These are phyloP conservation scores for Jacaranda mimosifolia DNA, from an alignment of 257 asterid genomes.

Conservation along the genomic window DNA sequence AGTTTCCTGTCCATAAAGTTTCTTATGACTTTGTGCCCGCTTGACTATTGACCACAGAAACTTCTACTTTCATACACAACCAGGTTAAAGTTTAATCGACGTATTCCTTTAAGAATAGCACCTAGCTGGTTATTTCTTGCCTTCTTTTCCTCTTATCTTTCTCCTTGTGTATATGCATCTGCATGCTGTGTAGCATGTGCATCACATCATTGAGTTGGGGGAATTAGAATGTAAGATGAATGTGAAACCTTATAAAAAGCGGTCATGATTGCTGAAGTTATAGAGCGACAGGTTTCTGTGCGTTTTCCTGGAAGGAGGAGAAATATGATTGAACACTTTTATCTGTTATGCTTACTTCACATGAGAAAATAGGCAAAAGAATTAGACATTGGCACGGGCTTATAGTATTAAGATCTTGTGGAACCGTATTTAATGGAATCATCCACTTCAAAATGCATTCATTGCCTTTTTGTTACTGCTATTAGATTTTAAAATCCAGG, in stretches of 20 bases:
- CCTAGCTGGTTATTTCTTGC: not conserved
- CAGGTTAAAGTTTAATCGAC: conserved; percentile 2
- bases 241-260: not conserved
- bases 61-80: not conserved
- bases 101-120: not conserved
- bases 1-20: not conserved
- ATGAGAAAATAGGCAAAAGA: not conserved
- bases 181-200: not conserved
- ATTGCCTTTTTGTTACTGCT: not conserved
- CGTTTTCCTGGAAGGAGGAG: not conserved
- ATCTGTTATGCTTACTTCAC: not conserved
- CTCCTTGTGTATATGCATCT: not conserved
- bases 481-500: not conserved
- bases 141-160: not conserved
- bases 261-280: not conserved
- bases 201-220: not conserved
- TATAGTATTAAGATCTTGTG: not conserved
- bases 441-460: not conserved
- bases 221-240: conserved; percentile 13
- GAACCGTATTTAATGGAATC: not conserved
- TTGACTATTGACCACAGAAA: not conserved
- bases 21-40: not conserved
- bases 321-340: not conserved
- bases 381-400: not conserved
- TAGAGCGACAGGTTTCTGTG: not conserved